Conservation (phyloP, 805 yeast species). For the Scheffersomyces ergatensis region DNA sequence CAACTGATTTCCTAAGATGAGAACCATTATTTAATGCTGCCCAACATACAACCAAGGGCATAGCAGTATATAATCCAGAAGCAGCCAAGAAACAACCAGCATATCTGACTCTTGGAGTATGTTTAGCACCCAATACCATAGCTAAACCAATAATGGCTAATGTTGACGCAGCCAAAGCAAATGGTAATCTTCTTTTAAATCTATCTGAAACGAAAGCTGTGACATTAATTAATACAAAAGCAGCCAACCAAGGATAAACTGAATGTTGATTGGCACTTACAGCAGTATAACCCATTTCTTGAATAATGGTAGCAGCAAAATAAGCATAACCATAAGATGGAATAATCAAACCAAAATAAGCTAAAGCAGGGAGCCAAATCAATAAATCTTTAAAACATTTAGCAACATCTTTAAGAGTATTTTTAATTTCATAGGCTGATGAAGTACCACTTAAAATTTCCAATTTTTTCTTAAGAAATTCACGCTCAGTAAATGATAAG, state of each 20-base stretch:
- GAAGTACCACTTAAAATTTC: constrained; percentile 41
- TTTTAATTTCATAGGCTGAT: constrained; percentile 49
- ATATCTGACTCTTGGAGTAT: constrained; percentile 43
- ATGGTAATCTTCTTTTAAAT: constrained; percentile 44
- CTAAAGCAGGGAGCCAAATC: constrained; percentile 55
- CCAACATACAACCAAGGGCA: constrained; percentile 75
- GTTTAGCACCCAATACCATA: constrained; percentile 47
- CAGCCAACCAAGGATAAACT: constrained; percentile 80
- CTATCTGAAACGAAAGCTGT: constrained; percentile 65
- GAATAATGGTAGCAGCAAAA: constrained; percentile 67
- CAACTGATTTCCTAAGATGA: constrained; percentile 57
- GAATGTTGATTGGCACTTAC: constrained; percentile 77
- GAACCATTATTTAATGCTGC: constrained; percentile 60
- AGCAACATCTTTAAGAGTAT: constrained; percentile 43
- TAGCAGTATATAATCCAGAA: constrained; percentile 57
- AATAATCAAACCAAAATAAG: constrained; percentile 63
- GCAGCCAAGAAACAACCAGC: constrained; percentile 64
- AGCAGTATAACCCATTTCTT: constrained; percentile 61
- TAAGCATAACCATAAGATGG: constrained; percentile 79
- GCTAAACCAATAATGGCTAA: constrained; percentile 53
- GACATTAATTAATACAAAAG: constrained; percentile 65
- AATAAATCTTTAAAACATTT: constrained; percentile 58
- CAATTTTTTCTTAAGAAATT: constrained; percentile 51
- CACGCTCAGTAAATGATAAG: constrained; percentile 43
- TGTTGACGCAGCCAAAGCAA: constrained; percentile 26